Evolutionary conservation across 2,329 filamentous ascomycete genomes (phyloP), one percentile per base, ranked within the genome.

Genomic region (Monascus ruber): DNA sequence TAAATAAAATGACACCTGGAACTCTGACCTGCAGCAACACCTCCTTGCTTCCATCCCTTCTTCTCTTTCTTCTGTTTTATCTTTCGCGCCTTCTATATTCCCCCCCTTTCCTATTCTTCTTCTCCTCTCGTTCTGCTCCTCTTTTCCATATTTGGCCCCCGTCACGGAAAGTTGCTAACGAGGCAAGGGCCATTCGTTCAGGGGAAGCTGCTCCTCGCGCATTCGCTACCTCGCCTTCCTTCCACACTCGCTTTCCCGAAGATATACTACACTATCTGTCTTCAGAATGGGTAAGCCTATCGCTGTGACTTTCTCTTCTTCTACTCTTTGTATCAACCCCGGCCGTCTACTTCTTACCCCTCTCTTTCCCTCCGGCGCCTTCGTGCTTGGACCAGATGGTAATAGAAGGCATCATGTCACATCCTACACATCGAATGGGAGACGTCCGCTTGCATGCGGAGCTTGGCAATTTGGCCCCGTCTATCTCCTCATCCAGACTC

Each of bases 271-370:
- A 39, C 37, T 43, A 39, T 39, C 45, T 38, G 47, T 46, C 51
- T 48, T 51, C 51, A 51, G 46, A 55, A 64, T 64, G 60, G 61
- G 60, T 64, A 64, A 62, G 60, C 55, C 47, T 39, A 32, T 42
- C 45, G 46, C 38, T 37, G 41, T 39, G 40, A 41, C 35, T 37
- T 41, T 29, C 8, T 5, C 28, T 9, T 36, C 32, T n/a, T 26
- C 33, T 27, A n/a, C 26, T 29, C 38, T 7, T n/a, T 6, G 11
- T 26, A 26, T 29, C 33, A 25, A 3, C 17, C 17, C n/a, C 8
- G n/a, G 5, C 37, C 24, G 25, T n/a, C 24, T n/a, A 10, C 29
- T 28, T 35, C 25, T 27, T 36, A 25, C 37, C 31, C 28, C 33
- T 31, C 31, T 38, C 27, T 28, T 28, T 17, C 31, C 28, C 33